Base-by-base conservation (phyloP, 129 eudicot genomes). In the Tanacetum coccineum region DNA sequence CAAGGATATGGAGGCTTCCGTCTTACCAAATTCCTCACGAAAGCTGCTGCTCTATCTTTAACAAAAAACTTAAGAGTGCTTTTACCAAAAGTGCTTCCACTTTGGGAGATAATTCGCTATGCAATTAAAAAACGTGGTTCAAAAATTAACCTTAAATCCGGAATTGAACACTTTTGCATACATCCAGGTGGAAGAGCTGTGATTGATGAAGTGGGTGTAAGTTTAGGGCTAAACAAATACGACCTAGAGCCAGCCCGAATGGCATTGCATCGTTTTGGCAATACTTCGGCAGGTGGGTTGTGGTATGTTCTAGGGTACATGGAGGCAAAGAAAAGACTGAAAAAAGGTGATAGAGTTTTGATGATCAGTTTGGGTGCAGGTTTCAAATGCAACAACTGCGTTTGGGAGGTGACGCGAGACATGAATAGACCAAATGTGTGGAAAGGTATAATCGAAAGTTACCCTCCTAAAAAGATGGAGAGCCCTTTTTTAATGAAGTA, bases 361-460 rank as follows among this genome's bases (percentile, higher is more conserved):
- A 80, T 80, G 80, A 64, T 79, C 25, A 63, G 83, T 52, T 79
- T 79, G 1, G 83, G 83, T 60, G 77, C 97, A 9, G 97, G 97
- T 42, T 91, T 91, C 51, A 91, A 87, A 76, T 87, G 97, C 52
- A 91, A 91, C 70, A 68, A 72, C 48, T 74, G 77, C 4, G 20
- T 80, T 54, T 80, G 80, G 84, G 84, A 80, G 50, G 84, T 80
- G 4, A 13, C 12, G 18, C 59, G 58, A 45, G 84, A 75, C 46
- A 58, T 70, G 66, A 70, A 75, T 25, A 70, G 60, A 70, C 66
- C 56, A 15, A 74, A 75, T 59, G 80, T 75, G 0, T 80, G 84
- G 80, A 70, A 69, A 17, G 80, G 70, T 40, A 70, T 72, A 36
- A 48, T 80, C 2, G 80, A 59, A 28, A 75, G 65, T 0, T 80